Percentiles rank a stretch among this genome's conserved stretches.
Conservation (phyloP, 148 eudicot genomes). For the Vaccinium darrowii region DNA sequence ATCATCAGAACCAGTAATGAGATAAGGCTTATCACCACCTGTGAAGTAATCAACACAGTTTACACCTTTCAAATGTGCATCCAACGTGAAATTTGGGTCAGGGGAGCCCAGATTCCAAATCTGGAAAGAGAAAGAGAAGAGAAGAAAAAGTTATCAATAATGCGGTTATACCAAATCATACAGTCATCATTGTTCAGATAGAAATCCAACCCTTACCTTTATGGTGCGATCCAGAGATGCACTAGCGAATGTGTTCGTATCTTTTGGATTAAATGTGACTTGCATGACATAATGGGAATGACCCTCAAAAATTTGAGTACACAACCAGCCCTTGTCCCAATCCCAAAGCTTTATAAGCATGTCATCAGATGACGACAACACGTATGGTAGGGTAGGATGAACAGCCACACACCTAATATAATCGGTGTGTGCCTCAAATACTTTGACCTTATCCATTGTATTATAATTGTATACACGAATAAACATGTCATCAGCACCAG, state of each 20-base stretch:
- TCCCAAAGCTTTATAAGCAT: conserved; percentile 99
- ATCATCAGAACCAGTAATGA: conserved; percentile 93
- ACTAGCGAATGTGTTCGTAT: conserved; percentile 90
- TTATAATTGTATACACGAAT: conserved; percentile 87
- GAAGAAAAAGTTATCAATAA: not conserved
- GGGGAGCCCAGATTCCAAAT: conserved; percentile 97
- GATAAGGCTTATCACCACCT: conserved; percentile 83
- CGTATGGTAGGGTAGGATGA: conserved; percentile 91
- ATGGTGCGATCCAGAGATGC: conserved; percentile 94
- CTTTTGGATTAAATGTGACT: conserved; percentile 90
- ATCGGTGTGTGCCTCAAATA: conserved; percentile 90
- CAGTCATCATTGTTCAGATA: not conserved
- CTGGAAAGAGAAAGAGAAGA: conserved; percentile 29
- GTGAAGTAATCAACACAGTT: conserved; percentile 91
- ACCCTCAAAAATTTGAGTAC: conserved; percentile 92
- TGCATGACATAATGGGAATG: conserved; percentile 96
- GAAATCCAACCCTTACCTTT: conserved; percentile 45
- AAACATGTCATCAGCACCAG: conserved; percentile 94
- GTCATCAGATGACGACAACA: conserved; percentile 95
- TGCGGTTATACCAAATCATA: not conserved
- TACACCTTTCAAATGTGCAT: conserved; percentile 88
- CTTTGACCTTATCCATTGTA: conserved; percentile 87
- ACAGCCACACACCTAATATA: conserved; percentile 93
- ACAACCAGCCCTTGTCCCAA: conserved; percentile 92
- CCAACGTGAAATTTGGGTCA: conserved; percentile 83